A percentile compares a stretch with the other conserved stretches of the same genome.
phyloP scores from a whole-genome alignment of 2,329 filamentous ascomycete genomes.

The Sphaerulina vaccinii region DNA sequence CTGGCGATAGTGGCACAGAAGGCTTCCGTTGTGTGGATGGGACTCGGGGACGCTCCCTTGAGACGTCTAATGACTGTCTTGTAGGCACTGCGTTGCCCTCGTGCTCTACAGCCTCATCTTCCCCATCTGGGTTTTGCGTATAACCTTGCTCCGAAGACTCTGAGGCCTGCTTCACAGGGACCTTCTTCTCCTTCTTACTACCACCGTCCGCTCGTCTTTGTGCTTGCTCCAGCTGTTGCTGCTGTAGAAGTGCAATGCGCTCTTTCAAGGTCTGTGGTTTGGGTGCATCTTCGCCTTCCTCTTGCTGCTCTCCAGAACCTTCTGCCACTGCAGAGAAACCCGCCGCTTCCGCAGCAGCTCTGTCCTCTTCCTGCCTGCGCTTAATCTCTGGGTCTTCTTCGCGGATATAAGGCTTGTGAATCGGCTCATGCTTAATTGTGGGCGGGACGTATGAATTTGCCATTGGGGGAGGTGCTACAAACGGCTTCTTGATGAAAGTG shows the following conservation, averaged over 20 bases:
- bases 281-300: slow-evolving; percentile 71
- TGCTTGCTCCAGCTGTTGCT: slow-evolving; percentile 88
- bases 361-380: slow-evolving; percentile 64
- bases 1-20: slow-evolving; percentile 40
- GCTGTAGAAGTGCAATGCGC: slow-evolving; percentile 88
- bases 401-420: slow-evolving; percentile 74
- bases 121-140: slow-evolving; percentile 39
- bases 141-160: slow-evolving; percentile 45
- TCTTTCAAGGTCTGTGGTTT: slow-evolving; percentile 95
- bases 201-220: slow-evolving; percentile 74
- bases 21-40: slow-evolving; percentile 38
- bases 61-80: slow-evolving; percentile 41
- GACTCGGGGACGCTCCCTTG: slow-evolving; percentile 38
- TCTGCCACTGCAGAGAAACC: slow-evolving; percentile 48
- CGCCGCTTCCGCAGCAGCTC: slow-evolving; percentile 67
- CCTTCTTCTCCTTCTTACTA: slow-evolving; percentile 77
- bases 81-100: slow-evolving; percentile 29
- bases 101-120: slow-evolving; percentile 35
- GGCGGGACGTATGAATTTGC: slow-evolving; percentile 86
- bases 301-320: slow-evolving; percentile 45
- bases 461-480: slow-evolving; percentile 91
- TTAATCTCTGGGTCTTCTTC: slow-evolving; percentile 75
- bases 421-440: slow-evolving; percentile 60
- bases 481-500: slow-evolving; percentile 91
- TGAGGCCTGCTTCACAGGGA: slow-evolving; percentile 60